Base-by-base conservation (phyloP, 176 grass and related monocot genomes). In the Oryza glaberrima region DNA sequence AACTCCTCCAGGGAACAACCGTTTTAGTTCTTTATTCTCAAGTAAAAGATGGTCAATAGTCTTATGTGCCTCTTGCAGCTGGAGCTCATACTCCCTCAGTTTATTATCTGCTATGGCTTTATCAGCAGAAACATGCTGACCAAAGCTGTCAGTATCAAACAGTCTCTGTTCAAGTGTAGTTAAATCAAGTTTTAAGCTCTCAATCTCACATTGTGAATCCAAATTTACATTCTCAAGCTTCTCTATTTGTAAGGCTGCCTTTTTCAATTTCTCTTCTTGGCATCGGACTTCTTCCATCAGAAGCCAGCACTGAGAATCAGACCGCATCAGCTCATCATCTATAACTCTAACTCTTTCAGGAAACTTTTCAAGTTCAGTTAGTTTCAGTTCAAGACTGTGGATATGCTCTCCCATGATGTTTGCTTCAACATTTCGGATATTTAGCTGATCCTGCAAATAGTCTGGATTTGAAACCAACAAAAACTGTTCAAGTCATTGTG, bases 371-470 rank as follows among this genome's bases (percentile, higher is more conserved):
- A 91, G 68, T 90, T 85, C 93, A 40, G 88, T 88, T 48, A 98
- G 83, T 80, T 98, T 95, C 73, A 92, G 76, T 87, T 98, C 93
- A 80, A 98, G 89, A 70, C 91, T 92, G 67, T 94, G 87, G 81
- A 95, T 89, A 83, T 94, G 91, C 81, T 95, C 89, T 7, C 91
- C 96, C 93, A 94, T 95, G 77, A 95, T 90, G 85, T 80, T 98
- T 87, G 93, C 93, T 86, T 95, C 93, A 75, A 93, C 86, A 51
- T 65, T 95, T 61, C 89, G 81, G 67, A 95, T 70, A 94, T 92
- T 95, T 85, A 98, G 88, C 72, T 98, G 93, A 82, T 98, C 93
- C 91, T 89, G 93, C 87, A 98, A 90, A 90, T 95, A 98, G 77
- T 98, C 96, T 98, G 86, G 73, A 83, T 69, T 79, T 87, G 20